Conservation (phyloP, 2,329 filamentous ascomycete genomes). For the Trichophyton equinum region DNA sequence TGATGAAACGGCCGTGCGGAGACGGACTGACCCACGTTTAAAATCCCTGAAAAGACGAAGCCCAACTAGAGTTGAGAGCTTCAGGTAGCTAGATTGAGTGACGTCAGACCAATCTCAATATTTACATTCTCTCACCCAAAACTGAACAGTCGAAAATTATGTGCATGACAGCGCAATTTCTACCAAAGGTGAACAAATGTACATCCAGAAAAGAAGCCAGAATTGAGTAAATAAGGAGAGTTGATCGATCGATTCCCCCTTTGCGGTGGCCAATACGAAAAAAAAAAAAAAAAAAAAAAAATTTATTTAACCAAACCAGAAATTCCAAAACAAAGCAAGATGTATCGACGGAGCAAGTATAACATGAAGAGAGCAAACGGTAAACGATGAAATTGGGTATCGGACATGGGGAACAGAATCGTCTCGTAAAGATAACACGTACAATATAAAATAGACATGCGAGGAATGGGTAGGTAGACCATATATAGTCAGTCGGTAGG, state of each 20-base stretch:
- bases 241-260: neutral
- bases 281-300: neutral
- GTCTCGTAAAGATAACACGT: neutral
- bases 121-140: too few species aligned
- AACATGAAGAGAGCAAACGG: neutral
- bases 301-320: neutral
- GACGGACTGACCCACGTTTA: neutral
- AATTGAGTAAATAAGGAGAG: too few species aligned
- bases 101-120: too few species aligned
- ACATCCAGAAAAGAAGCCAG: neutral
- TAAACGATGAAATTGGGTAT: neutral
- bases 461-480: neutral
- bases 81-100: too few species aligned
- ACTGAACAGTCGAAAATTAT: too few species aligned
- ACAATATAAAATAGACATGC: neutral
- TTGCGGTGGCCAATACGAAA: neutral
- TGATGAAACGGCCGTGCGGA: neutral
- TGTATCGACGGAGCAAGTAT: neutral
- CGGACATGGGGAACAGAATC: conserved; percentile 2
- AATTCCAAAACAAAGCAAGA: neutral
- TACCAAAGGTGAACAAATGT: neutral
- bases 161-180: too few species aligned
- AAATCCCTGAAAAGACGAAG: neutral
- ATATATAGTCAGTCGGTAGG: neutral
- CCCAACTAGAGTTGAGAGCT: too few species aligned